phyloP scores from a whole-genome alignment of 305 asterid genomes.

The Plantago lanceolata region DNA sequence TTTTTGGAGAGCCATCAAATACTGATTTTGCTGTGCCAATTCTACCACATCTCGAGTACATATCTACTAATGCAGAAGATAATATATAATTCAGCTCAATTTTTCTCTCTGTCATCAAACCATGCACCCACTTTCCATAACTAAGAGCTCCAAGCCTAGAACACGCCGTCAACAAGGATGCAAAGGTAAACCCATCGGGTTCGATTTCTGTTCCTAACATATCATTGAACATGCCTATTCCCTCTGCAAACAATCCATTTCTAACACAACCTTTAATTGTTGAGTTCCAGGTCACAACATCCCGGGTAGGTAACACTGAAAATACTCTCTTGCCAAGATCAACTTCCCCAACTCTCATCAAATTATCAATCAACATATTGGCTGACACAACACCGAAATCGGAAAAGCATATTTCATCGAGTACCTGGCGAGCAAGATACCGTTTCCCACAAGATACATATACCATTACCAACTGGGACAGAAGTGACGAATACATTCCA shows the following conservation, averaged over 20 bases:
- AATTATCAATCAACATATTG: slow-evolving; percentile 49
- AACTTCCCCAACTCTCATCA: slow-evolving; percentile 49
- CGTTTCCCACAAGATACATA: slow-evolving; percentile 43
- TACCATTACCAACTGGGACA: slow-evolving; percentile 39
- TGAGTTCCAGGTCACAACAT: slow-evolving; percentile 76
- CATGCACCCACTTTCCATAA: slow-evolving; percentile 68
- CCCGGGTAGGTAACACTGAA: slow-evolving; percentile 37
- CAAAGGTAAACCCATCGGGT: slow-evolving; percentile 67
- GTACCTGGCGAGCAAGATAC: slow-evolving; percentile 43
- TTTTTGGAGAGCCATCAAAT: slow-evolving; percentile 36
- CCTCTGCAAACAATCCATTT: slow-evolving; percentile 43
- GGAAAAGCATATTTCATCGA: slow-evolving; percentile 28
- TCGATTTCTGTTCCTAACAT: slow-evolving; percentile 46
- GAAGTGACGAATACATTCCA: slow-evolving; percentile 33
- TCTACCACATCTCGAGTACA: slow-evolving; percentile 81
- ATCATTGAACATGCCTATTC: slow-evolving; percentile 45
- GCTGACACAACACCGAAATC: slow-evolving; percentile 35
- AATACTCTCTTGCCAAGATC: slow-evolving; percentile 53
- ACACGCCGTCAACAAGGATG: slow-evolving; percentile 58
- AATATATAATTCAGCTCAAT: slow-evolving; percentile 52
- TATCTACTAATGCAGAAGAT: slow-evolving; percentile 66
- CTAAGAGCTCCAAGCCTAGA: slow-evolving; percentile 63
- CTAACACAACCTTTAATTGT: slow-evolving; percentile 62
- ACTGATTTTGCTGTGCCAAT: slow-evolving; percentile 53
- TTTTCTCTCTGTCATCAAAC: slow-evolving; percentile 48